Evolutionary conservation across 257 asterid species (phyloP).

Genomic region (Coffea eugenioides): DNA sequence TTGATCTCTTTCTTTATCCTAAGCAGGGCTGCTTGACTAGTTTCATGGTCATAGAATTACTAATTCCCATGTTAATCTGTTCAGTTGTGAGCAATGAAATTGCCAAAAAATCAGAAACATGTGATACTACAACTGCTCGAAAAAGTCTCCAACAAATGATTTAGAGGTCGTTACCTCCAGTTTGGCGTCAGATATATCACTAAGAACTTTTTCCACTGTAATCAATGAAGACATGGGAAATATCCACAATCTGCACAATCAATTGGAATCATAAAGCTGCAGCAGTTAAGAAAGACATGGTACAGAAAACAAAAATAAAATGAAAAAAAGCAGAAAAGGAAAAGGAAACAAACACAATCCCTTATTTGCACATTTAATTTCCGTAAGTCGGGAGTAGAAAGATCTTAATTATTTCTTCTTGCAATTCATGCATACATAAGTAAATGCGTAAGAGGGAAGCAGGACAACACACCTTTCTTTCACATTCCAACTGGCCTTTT

Average conservation of each 20-base stretch:
- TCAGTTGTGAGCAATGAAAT: background rate
- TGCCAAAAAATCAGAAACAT: background rate
- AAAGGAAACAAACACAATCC: background rate
- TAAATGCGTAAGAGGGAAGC: background rate
- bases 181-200: constrained; percentile 46
- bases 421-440: background rate
- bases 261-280: background rate
- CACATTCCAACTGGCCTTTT: constrained; percentile 76
- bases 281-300: background rate
- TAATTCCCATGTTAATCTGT: background rate
- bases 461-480: constrained; percentile 66
- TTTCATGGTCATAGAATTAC: background rate
- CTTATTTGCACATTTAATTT: background rate
- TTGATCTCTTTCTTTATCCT: background rate
- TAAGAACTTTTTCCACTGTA: constrained; percentile 63
- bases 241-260: constrained; percentile 77
- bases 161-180: constrained; percentile 53
- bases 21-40: background rate
- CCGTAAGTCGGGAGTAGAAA: background rate
- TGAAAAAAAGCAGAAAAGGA: background rate
- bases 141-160: background rate
- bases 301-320: background rate
- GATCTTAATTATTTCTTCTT: background rate
- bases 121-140: background rate
- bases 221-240: constrained; percentile 73